These are phyloP conservation scores for Borealophlyctis nickersoniae DNA, from an alignment of 192 early-diverging fungal genomes.

Conservation along the genomic window DNA sequence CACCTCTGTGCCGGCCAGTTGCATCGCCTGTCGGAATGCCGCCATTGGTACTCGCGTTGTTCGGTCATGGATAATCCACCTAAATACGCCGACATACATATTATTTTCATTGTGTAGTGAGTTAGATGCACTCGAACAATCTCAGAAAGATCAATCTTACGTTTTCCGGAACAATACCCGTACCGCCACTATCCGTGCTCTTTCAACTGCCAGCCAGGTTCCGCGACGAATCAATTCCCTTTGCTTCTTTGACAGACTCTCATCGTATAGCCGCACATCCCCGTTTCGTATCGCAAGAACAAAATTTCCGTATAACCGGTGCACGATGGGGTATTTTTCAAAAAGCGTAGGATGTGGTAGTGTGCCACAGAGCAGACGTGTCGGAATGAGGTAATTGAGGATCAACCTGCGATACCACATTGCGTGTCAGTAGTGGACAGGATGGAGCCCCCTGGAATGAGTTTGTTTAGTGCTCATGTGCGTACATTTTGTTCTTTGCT, in stretches of 20 bases:
- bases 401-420: slow-evolving; percentile 59
- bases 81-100: slow-evolving; percentile 19
- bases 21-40: slow-evolving; percentile 64
- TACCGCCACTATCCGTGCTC: slow-evolving; percentile 65
- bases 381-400: slow-evolving; percentile 77
- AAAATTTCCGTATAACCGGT: slow-evolving; percentile 61
- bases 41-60: slow-evolving; percentile 58
- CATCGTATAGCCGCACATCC: slow-evolving; percentile 73
- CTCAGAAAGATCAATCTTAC: slow-evolving; percentile 44
- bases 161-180: slow-evolving; percentile 77
- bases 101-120: slow-evolving; percentile 1
- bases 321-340: slow-evolving; percentile 57
- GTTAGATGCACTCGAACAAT: slow-evolving; percentile 1
- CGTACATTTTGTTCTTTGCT: slow-evolving; percentile 29
- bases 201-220: slow-evolving; percentile 80
- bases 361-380: slow-evolving; percentile 66
- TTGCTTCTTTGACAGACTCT: slow-evolving; percentile 53
- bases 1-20: slow-evolving; percentile 49
- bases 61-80: slow-evolving; percentile 49
- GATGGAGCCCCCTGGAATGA: slow-evolving; percentile 4
- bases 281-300: slow-evolving; percentile 67
- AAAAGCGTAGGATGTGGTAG: slow-evolving; percentile 65
- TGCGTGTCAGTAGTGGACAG: slow-evolving; percentile 24
- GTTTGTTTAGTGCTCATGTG: background rate
- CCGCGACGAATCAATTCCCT: slow-evolving; percentile 60